Conservation (phyloP, 306 rosid genomes). For the Dalbergia cochinchinensis region DNA sequence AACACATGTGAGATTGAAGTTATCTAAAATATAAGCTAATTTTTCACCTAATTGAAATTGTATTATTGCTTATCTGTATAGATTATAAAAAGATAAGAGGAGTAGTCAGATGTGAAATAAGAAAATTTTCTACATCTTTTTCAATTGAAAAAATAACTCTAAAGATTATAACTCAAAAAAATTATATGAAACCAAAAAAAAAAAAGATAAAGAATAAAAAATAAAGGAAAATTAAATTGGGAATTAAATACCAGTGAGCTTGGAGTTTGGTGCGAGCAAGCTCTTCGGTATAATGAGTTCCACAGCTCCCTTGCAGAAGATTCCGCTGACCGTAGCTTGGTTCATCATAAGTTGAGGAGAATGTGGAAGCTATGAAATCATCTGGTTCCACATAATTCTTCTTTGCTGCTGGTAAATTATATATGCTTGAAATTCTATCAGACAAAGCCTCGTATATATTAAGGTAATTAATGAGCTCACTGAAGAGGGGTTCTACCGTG, state of each 20-base stretch:
- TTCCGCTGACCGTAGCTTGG: constrained; percentile 35
- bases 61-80: neutral
- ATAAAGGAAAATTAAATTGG: neutral
- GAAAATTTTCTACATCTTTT: neutral
- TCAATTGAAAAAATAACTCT: neutral
- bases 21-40: too few relatives aligned
- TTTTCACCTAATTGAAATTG: neutral
- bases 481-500: neutral
- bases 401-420: constrained; percentile 46
- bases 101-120: neutral
- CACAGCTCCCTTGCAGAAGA: constrained; percentile 29
- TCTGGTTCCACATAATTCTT: constrained; percentile 32
- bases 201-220: neutral
- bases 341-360: constrained; percentile 13
- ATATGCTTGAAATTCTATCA: neutral
- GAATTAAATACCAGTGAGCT: constrained; percentile 40
- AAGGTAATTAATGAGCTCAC: neutral
- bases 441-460: neutral
- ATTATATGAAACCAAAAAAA: neutral
- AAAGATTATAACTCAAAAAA: neutral
- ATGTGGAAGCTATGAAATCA: constrained; percentile 25
- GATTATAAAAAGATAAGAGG: neutral
- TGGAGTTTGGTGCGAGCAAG: constrained; percentile 30
- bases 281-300: constrained; percentile 29
- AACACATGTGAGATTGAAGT: too few relatives aligned